Evolutionary conservation across 176 grass and related monocot genomes (phyloP).

Genomic region (Oryza meyeriana): DNA sequence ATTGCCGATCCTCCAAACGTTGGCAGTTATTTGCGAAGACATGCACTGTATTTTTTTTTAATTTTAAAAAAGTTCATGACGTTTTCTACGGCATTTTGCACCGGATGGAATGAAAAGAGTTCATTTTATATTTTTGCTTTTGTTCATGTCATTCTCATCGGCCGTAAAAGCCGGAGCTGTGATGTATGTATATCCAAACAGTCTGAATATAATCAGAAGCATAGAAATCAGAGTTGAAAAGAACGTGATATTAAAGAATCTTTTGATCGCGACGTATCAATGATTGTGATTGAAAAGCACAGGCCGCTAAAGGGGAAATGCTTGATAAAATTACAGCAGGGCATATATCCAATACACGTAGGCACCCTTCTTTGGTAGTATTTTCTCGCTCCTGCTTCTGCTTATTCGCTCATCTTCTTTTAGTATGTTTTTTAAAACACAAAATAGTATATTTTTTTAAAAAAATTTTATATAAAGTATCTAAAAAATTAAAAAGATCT

Average conservation of each 20-base stretch:
- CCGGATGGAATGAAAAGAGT: neutral
- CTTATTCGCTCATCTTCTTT: too few species aligned
- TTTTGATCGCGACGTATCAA: conserved; percentile 21
- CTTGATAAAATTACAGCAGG: neutral
- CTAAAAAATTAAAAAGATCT: too few species aligned
- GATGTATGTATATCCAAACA: conserved; percentile 11
- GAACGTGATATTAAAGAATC: conserved; percentile 10
- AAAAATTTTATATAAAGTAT: too few species aligned
- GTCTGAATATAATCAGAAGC: neutral
- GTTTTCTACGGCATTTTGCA: neutral
- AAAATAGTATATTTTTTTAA: too few species aligned
- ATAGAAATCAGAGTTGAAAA: conserved; percentile 8
- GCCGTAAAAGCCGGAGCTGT: conserved; percentile 4
- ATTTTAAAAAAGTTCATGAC: neutral
- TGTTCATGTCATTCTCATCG: neutral
- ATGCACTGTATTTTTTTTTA: neutral
- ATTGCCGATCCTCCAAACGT: neutral
- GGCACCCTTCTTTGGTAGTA: too few species aligned
- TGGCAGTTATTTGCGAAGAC: neutral
- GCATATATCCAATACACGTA: too few species aligned
- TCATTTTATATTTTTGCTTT: neutral
- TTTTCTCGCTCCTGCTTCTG: too few species aligned
- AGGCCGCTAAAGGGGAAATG: neutral
- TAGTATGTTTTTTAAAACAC: too few species aligned
- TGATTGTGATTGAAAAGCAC: conserved; percentile 1